phyloP scores from a whole-genome alignment of 441 rosid genomes.

The Viola pubescens region DNA sequence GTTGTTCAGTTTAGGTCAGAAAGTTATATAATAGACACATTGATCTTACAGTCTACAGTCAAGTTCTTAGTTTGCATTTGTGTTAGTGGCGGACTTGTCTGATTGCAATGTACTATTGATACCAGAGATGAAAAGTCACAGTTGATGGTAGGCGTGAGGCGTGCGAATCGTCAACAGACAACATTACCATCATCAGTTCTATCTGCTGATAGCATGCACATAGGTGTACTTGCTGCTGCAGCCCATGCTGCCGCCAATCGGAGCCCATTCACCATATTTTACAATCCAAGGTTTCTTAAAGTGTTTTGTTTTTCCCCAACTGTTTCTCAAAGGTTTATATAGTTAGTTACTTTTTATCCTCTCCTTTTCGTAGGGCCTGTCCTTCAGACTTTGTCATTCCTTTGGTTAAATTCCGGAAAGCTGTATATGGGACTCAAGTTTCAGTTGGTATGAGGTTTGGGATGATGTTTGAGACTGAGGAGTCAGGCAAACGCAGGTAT shows the following conservation, averaged over 20 bases:
- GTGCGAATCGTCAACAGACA: slow-evolving; percentile 84
- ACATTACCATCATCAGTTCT: slow-evolving; percentile 85
- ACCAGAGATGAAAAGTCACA: slow-evolving; percentile 94
- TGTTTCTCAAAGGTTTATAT: not conserved
- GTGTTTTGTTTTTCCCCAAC: not conserved
- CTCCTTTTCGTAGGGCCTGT: slow-evolving; percentile 52
- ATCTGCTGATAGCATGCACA: slow-evolving; percentile 96
- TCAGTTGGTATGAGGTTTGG: slow-evolving; percentile 97
- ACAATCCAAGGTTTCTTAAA: slow-evolving; percentile 75
- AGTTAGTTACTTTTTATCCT: slow-evolving; percentile 9
- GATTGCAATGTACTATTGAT: not conserved
- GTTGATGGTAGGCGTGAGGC: slow-evolving; percentile 86
- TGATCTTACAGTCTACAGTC: not conserved
- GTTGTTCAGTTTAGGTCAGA: not conserved
- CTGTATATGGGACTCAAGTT: slow-evolving; percentile 77
- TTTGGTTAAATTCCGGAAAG: slow-evolving; percentile 62
- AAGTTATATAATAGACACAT: not conserved
- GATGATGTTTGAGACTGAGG: slow-evolving; percentile 99
- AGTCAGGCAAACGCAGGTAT: slow-evolving; percentile 83
- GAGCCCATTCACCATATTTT: slow-evolving; percentile 81
- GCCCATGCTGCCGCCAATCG: slow-evolving; percentile 89
- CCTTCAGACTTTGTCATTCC: slow-evolving; percentile 92
- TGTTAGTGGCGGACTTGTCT: not conserved
- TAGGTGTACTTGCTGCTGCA: slow-evolving; percentile 98
- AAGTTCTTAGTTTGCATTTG: not conserved